A percentile compares a stretch with the other conserved stretches of the same genome.
Conservation (phyloP, 1,139 yeast genomes). For the Suhomyces bribrorum region DNA sequence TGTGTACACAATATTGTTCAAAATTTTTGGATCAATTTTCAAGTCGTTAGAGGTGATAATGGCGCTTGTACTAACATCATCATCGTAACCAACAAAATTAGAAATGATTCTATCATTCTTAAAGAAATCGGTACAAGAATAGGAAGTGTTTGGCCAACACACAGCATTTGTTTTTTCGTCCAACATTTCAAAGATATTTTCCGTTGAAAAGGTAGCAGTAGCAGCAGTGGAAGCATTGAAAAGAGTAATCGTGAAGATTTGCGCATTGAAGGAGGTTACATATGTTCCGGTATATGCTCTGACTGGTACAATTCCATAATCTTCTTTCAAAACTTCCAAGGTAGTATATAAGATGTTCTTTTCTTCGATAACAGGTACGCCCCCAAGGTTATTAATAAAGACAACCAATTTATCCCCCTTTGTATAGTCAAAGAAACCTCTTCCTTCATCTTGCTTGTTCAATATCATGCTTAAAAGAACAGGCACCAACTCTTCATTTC, state of each 20-base stretch:
- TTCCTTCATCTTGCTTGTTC: constrained; percentile 37
- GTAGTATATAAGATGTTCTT: constrained; percentile 34
- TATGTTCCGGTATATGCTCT: constrained; percentile 2
- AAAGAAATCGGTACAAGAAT: not conserved
- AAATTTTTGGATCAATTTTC: constrained; percentile 30
- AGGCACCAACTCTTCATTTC: constrained; percentile 40
- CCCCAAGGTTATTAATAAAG: constrained; percentile 54
- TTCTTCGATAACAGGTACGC: constrained; percentile 50
- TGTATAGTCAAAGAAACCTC: constrained; percentile 45
- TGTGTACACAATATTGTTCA: constrained; percentile 31
- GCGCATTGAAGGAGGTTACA: constrained; percentile 1
- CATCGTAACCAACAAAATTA: not conserved
- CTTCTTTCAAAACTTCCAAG: constrained; percentile 32
- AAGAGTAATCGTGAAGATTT: constrained; percentile 23
- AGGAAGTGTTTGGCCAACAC: constrained; percentile 38
- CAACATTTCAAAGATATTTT: constrained; percentile 37
- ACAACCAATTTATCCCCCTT: constrained; percentile 40
- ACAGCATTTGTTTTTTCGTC: constrained; percentile 41
- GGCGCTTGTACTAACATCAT: not conserved
- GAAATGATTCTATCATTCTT: constrained; percentile 1
- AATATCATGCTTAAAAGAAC: constrained; percentile 39
- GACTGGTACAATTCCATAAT: constrained; percentile 27
- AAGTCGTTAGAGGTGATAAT: constrained; percentile 20
- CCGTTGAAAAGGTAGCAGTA: constrained; percentile 27
- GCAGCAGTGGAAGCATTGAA: constrained; percentile 44